These are phyloP conservation scores for Rhodotorula sp. DNA, from an alignment of 1,284 basidiomycete species.

Conservation along the genomic window DNA sequence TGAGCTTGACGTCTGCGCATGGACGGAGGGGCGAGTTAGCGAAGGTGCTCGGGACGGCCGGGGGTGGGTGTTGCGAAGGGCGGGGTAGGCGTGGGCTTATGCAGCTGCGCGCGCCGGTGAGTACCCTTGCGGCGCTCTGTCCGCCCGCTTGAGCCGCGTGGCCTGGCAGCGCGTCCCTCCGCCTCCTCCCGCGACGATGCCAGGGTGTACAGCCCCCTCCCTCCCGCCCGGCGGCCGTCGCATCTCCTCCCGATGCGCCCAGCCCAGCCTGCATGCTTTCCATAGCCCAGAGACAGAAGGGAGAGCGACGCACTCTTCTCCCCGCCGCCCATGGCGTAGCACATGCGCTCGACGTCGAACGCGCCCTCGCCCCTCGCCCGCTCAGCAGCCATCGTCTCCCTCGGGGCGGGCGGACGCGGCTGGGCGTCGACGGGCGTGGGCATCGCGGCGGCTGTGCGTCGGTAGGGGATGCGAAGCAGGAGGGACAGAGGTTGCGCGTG, in stretches of 20 bases:
- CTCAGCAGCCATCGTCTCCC: constrained; percentile 53
- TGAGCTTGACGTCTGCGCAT: constrained; percentile 44
- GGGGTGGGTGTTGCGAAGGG: no score
- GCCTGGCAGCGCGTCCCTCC: no score
- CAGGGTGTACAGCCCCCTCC: no score
- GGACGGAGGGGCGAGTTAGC: neutral
- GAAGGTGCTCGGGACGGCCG: neutral
- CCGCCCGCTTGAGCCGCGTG: no score
- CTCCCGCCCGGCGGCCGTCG: no score
- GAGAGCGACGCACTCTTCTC: neutral
- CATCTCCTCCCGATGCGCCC: no score
- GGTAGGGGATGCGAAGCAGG: neutral
- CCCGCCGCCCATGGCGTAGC: constrained; percentile 51
- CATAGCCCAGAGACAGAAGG: no score
- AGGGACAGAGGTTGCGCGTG: neutral
- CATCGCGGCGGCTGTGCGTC: neutral
- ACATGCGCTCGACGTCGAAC: constrained; percentile 53
- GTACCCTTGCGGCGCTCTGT: no score
- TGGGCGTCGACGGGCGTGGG: constrained; percentile 7
- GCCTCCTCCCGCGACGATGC: no score
- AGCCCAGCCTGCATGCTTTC: no score
- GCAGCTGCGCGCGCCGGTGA: no score
- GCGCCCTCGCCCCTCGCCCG: constrained; percentile 47
- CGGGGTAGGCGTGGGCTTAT: no score
- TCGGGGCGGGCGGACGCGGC: constrained; percentile 34